Evolutionary conservation across 176 grass and related monocot genomes (phyloP).

Genomic region (Metroxylon sagu): DNA sequence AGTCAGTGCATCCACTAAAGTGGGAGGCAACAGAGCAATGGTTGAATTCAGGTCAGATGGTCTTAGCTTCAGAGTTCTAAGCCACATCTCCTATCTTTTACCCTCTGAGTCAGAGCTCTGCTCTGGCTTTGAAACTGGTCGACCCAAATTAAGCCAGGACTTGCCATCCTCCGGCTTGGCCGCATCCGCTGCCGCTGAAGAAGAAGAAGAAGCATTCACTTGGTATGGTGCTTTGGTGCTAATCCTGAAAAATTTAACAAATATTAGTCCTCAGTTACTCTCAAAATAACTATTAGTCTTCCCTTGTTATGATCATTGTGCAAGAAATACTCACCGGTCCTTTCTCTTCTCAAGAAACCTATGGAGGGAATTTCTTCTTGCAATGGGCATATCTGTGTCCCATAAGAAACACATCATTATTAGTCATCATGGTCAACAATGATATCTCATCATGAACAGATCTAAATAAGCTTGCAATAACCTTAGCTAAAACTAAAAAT

Average conservation of each 20-base stretch:
- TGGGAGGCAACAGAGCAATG: too few relatives aligned
- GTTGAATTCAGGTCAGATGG: too few relatives aligned
- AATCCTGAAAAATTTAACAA: slow-evolving; percentile 1
- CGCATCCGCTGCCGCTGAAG: background rate
- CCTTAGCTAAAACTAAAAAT: too few relatives aligned
- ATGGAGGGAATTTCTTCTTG: slow-evolving; percentile 7
- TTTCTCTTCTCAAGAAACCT: slow-evolving; percentile 21
- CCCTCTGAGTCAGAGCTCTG: background rate
- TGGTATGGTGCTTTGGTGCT: slow-evolving; percentile 11
- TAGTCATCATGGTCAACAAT: background rate
- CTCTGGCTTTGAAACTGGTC: background rate
- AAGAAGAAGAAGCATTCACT: background rate
- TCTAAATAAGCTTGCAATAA: too few relatives aligned
- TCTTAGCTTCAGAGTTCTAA: background rate
- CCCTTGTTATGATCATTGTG: background rate
- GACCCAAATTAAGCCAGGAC: slow-evolving; percentile 10
- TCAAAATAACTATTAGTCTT: background rate
- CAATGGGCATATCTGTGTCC: slow-evolving; percentile 18
- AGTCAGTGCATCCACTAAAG: too few relatives aligned
- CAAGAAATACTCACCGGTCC: slow-evolving; percentile 2
- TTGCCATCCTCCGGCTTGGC: background rate
- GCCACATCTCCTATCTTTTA: background rate
- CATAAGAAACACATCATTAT: background rate
- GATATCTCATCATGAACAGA: too few relatives aligned
- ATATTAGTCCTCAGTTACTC: too few relatives aligned